Evolutionary conservation across 345 rosid species (phyloP).

Genomic region (Pseudoturritis turrita): DNA sequence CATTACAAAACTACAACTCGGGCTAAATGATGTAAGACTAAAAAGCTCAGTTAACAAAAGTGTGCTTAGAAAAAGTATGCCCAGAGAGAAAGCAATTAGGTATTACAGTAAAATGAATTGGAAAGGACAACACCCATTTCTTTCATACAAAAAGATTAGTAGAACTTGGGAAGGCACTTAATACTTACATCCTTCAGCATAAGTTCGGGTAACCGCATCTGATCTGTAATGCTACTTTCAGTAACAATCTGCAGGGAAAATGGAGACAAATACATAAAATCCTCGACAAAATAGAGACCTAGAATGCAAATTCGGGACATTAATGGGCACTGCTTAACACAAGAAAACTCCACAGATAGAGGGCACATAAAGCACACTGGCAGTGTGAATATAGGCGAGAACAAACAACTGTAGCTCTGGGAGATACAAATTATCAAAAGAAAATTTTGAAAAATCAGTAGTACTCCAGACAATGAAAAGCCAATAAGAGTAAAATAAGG

Average conservation of each 20-base stretch:
- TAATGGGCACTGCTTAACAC: neutral
- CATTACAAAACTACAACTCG: neutral
- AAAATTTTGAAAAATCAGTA: neutral
- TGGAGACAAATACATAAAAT: constrained; percentile 1
- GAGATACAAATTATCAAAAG: neutral
- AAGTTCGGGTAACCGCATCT: constrained; percentile 60
- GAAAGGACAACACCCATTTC: neutral
- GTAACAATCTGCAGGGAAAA: constrained; percentile 44
- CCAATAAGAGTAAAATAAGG: neutral
- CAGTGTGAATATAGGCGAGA: neutral
- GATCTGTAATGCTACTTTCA: constrained; percentile 69
- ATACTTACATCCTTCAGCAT: constrained; percentile 72
- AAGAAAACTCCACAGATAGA: neutral
- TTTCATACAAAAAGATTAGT: constrained; percentile 4
- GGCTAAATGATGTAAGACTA: neutral
- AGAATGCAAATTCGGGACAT: neutral
- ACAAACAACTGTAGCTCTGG: neutral
- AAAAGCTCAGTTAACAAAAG: constrained; percentile 1
- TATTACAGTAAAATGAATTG: neutral
- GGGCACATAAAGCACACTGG: neutral
- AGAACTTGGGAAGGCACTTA: neutral
- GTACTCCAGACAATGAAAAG: neutral
- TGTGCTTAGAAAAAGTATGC: neutral
- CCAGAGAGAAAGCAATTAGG: neutral
- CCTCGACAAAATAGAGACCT: neutral